Percentiles rank a stretch among this genome's conserved stretches.
Evolutionary conservation across 805 yeast species (phyloP).

Genomic region (Kodamaea sagamina): DNA sequence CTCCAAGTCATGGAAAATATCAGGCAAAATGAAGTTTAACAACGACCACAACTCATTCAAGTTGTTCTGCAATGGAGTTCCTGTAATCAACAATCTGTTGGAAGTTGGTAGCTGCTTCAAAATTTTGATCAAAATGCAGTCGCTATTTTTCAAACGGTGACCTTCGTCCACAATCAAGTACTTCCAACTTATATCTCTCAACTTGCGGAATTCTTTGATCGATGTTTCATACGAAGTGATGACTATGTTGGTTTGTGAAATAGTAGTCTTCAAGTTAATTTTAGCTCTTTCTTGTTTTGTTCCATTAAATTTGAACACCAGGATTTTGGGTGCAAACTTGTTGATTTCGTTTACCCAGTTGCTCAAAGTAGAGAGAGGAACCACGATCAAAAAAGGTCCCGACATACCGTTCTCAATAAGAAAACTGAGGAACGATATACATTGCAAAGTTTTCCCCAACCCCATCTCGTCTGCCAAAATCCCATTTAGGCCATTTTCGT

Average conservation of each 20-base stretch:
- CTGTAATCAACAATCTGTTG: constrained; percentile 81
- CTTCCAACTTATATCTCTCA: constrained; percentile 66
- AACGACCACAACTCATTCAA: constrained; percentile 89
- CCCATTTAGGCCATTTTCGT: constrained; percentile 93
- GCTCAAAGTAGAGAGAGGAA: constrained; percentile 80
- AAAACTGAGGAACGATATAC: constrained; percentile 75
- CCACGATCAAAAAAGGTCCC: constrained; percentile 79
- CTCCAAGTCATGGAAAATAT: constrained; percentile 85
- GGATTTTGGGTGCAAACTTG: constrained; percentile 70
- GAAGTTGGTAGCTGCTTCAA: constrained; percentile 66
- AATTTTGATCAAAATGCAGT: constrained; percentile 71
- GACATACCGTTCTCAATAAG: constrained; percentile 73
- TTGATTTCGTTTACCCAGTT: constrained; percentile 81
- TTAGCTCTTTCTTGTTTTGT: constrained; percentile 54
- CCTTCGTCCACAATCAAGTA: constrained; percentile 94
- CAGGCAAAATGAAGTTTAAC: constrained; percentile 88
- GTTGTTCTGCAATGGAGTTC: constrained; percentile 96
- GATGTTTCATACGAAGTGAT: constrained; percentile 83
- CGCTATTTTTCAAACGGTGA: constrained; percentile 83
- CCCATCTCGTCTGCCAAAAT: constrained; percentile 99
- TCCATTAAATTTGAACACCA: constrained; percentile 67
- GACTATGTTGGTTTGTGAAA: constrained; percentile 47
- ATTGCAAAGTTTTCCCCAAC: constrained; percentile 88
- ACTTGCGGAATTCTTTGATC: constrained; percentile 61
- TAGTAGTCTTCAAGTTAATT: constrained; percentile 33